These are phyloP conservation scores for Plasmodium vinckei DNA, from an alignment of 169 alveolate genomes.

Conservation along the genomic window DNA sequence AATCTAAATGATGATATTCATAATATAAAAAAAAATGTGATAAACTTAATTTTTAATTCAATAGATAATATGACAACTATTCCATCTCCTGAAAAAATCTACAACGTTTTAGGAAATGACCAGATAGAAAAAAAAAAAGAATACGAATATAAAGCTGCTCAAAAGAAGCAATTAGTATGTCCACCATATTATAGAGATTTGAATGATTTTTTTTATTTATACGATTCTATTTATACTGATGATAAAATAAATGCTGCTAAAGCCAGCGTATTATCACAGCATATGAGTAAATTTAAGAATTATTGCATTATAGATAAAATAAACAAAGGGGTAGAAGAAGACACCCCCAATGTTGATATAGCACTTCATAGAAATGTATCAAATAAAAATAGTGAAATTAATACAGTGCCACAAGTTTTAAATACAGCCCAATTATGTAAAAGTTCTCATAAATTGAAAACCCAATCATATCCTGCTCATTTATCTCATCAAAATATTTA, in stretches of 20 bases:
- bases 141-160: background rate
- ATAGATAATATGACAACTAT: constrained; percentile 43
- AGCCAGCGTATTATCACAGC: too few relatives aligned
- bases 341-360: too few relatives aligned
- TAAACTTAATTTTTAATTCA: constrained; percentile 35
- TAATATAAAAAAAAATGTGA: constrained; percentile 50
- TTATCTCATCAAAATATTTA: too few relatives aligned
- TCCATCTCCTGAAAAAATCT: constrained; percentile 37
- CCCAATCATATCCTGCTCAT: too few relatives aligned
- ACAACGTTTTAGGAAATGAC: background rate
- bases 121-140: background rate
- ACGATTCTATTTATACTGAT: constrained; percentile 1
- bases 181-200: constrained; percentile 40
- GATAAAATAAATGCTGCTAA: background rate
- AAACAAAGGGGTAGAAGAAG: too few relatives aligned
- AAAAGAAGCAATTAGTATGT: constrained; percentile 26
- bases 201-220: constrained; percentile 33
- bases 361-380: too few relatives aligned
- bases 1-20: constrained; percentile 60
- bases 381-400: too few relatives aligned
- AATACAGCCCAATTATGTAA: too few relatives aligned
- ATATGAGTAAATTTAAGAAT: constrained; percentile 17
- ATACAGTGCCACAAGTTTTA: too few relatives aligned
- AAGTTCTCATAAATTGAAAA: too few relatives aligned
- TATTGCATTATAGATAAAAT: background rate